phyloP scores from a whole-genome alignment of 129 eudicot species.

The sunflower (Helianthus annuus) region HanXRQr2.0-SUNRISE NC_035433.2:112714597-112715096 shows the following conservation, averaged over 20 bases:
- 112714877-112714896: conserved; percentile 33
- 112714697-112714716: neutral
- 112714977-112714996: conserved; percentile 16
- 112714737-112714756: too few species aligned
- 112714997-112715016: neutral
- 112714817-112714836: conserved; percentile 39
- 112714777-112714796: conserved; percentile 9
- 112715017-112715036: neutral
- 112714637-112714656: neutral
- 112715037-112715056: neutral
- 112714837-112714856: conserved; percentile 27
- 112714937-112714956: conserved; percentile 31
- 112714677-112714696: neutral
- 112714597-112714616: too few species aligned
- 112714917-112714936: conserved; percentile 27
- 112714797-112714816: conserved; percentile 52
- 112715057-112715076: neutral
- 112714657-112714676: neutral
- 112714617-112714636: neutral
- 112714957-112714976: conserved; percentile 18
- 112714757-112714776: neutral
- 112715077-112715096: conserved; percentile 42
- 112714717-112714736: too few species aligned
- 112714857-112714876: conserved; percentile 31
- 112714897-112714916: conserved; percentile 34